Conservation (phyloP, 2,329 filamentous ascomycete species). For the Thyridium curvatum region DNA sequence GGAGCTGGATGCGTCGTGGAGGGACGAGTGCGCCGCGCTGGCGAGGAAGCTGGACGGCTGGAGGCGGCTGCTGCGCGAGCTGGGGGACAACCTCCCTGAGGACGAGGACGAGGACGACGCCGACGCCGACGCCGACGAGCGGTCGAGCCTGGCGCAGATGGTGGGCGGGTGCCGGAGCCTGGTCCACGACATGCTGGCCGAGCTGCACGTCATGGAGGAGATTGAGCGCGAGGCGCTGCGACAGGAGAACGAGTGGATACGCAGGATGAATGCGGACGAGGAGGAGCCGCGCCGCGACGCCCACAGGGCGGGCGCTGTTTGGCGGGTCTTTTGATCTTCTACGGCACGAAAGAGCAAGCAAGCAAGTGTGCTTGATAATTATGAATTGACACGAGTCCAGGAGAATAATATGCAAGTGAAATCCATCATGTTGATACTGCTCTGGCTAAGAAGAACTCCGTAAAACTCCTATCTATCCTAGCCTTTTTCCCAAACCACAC, state of each 20-base stretch:
- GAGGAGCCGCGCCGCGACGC: constrained; percentile 11
- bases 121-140: constrained; percentile 4
- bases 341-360: no score
- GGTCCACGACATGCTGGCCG: constrained; percentile 53
- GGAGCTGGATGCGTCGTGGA: constrained; percentile 51
- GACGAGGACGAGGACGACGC: constrained; percentile 9
- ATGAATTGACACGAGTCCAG: no score
- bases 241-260: constrained; percentile 54
- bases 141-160: constrained; percentile 37
- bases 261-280: constrained; percentile 39
- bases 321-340: constrained; percentile 28
- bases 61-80: constrained; percentile 37
- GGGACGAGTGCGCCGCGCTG: constrained; percentile 48
- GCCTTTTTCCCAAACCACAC: no score
- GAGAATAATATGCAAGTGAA: no score
- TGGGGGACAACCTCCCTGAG: constrained; percentile 25
- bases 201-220: constrained; percentile 55
- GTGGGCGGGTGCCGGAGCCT: constrained; percentile 41
- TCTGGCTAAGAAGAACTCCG: no score
- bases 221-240: constrained; percentile 52
- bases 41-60: constrained; percentile 49
- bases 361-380: background rate
- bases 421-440: no score
- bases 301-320: constrained; percentile 39
- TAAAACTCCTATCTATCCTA: no score